A percentile compares a stretch with the other conserved stretches of the same genome.
phyloP scores from a whole-genome alignment of 768 basidiomycete genomes.

The Holtermanniella nyarrowii region DNA sequence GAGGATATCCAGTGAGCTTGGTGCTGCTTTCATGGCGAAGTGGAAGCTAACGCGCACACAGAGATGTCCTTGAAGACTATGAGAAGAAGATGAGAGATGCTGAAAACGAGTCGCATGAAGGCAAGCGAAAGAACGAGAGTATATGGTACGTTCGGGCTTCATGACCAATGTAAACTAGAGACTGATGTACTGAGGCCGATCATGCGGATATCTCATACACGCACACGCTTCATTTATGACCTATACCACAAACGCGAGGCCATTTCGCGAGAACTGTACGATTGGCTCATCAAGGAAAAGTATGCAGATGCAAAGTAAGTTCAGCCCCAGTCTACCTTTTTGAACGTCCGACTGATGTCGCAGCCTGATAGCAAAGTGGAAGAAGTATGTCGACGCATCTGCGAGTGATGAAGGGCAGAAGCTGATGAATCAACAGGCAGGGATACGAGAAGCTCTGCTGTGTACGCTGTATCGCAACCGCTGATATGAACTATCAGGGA shows the following conservation, averaged over 20 bases:
- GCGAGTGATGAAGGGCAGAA: neutral
- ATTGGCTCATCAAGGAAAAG: constrained; percentile 94
- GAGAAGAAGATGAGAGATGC: constrained; percentile 98
- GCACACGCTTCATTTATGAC: constrained; percentile 94
- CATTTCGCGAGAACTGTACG: constrained; percentile 79
- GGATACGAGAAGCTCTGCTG: constrained; percentile 99
- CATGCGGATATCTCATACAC: constrained; percentile 93
- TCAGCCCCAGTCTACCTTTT: neutral
- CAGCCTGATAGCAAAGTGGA: constrained; percentile 98
- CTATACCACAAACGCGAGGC: constrained; percentile 97
- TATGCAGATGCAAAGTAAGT: constrained; percentile 93
- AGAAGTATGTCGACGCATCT: constrained; percentile 52
- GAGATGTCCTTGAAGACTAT: constrained; percentile 91
- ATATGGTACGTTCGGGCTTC: constrained; percentile 31
- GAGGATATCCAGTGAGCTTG: constrained; percentile 65
- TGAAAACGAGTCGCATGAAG: constrained; percentile 96
- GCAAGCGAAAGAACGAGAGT: constrained; percentile 51
- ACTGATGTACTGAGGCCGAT: constrained; percentile 57
- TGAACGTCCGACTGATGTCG: no score
- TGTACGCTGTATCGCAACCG: constrained; percentile 88
- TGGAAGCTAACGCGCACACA: constrained; percentile 4
- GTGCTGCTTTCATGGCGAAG: constrained; percentile 4
- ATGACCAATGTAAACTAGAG: neutral
- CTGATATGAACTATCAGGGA: constrained; percentile 98
- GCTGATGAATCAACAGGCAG: constrained; percentile 15